Evolutionary conservation across 2,329 filamentous ascomycete species (phyloP).

Genomic region (Sporothrix euskadiensis): DNA sequence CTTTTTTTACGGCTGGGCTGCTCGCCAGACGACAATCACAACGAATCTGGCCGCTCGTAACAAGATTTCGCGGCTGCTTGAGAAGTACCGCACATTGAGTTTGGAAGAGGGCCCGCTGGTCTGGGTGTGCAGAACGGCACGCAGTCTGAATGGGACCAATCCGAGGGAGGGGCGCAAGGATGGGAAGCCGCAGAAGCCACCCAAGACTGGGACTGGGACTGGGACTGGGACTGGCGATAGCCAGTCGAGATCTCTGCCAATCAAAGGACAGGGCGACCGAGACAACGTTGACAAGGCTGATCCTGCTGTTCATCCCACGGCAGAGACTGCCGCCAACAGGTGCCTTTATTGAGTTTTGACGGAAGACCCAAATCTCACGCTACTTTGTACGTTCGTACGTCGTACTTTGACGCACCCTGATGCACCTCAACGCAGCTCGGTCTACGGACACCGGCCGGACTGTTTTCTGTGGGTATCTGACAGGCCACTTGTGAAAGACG

Average conservation of each 20-base stretch:
- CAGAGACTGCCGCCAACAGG: no score
- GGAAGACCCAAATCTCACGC: no score
- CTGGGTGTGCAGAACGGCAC: slow-evolving; percentile 28
- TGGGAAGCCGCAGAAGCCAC: neutral
- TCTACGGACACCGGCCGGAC: neutral
- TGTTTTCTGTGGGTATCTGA: neutral
- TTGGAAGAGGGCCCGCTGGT: slow-evolving; percentile 28
- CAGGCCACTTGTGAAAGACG: neutral
- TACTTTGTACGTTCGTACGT: no score
- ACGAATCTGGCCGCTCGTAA: slow-evolving; percentile 69
- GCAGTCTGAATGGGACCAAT: slow-evolving; percentile 32
- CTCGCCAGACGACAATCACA: slow-evolving; percentile 65
- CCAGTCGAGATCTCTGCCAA: no score
- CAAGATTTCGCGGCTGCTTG: slow-evolving; percentile 48
- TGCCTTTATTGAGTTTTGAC: no score
- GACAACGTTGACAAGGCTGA: neutral
- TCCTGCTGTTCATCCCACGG: neutral
- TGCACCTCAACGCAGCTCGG: neutral
- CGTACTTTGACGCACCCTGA: no score
- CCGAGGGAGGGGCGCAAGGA: slow-evolving; percentile 1
- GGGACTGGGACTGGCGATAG: no score
- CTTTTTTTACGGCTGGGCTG: slow-evolving; percentile 70
- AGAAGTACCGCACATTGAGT: slow-evolving; percentile 26
- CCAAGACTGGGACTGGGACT: no score
- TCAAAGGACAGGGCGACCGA: no score